A percentile compares a stretch with the other conserved stretches of the same genome.
Evolutionary conservation across 768 basidiomycete species (phyloP).

Genomic region (Amanita polypyramis): DNA sequence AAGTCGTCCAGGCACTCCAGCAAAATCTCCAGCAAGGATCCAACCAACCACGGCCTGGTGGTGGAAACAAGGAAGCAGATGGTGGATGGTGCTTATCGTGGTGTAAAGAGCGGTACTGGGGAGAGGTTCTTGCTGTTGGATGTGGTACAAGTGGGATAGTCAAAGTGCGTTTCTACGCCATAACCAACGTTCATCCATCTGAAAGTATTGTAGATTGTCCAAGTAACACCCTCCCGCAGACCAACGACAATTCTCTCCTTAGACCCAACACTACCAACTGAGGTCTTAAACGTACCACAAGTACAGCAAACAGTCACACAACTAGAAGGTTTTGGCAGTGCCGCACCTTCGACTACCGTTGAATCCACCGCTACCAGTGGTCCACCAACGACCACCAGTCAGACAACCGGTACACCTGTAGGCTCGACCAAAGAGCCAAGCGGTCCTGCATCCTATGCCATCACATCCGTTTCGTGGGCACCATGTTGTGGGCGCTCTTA

Average conservation of each 20-base stretch:
- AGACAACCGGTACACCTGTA: conserved; percentile 19
- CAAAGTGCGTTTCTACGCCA: conserved; percentile 39
- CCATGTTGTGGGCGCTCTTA: conserved; percentile 90
- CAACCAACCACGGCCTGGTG: conserved; percentile 20
- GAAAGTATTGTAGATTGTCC: conserved; percentile 46
- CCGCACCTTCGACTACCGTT: background rate
- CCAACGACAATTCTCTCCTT: conserved; percentile 55
- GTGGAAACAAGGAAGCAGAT: conserved; percentile 69
- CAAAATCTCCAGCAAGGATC: conserved; percentile 31
- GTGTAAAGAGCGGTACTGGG: conserved; percentile 97
- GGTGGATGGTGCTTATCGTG: conserved; percentile 92
- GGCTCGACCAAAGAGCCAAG: conserved; percentile 9
- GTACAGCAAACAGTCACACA: conserved; percentile 10
- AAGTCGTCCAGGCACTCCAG: conserved; percentile 56
- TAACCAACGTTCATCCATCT: background rate
- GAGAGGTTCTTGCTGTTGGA: conserved; percentile 74
- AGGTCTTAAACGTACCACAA: background rate
- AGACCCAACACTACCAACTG: conserved; percentile 31
- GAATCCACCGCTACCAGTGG: background rate
- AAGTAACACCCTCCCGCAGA: conserved; percentile 57
- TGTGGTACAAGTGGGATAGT: conserved; percentile 64
- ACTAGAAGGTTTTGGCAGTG: conserved; percentile 8
- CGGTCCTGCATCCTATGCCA: conserved; percentile 41
- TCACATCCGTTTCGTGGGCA: conserved; percentile 87
- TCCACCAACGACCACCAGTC: background rate